phyloP scores from a whole-genome alignment of 495 filamentous ascomycete species.

The Aspergillus steynii region DNA sequence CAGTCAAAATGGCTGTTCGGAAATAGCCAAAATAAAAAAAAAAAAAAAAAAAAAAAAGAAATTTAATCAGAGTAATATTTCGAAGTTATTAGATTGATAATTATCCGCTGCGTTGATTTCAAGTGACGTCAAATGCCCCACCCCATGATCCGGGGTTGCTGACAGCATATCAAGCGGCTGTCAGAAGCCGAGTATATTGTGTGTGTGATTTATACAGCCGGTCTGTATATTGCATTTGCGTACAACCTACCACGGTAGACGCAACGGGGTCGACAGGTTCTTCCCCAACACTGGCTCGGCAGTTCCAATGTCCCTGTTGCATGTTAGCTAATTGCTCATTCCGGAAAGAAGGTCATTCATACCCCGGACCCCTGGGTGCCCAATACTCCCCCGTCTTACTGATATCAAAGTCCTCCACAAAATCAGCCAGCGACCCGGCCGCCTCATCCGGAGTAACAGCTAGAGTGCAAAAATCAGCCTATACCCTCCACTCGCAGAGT shows the following conservation, averaged over 20 bases:
- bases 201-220: background rate
- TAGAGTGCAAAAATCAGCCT: conserved; percentile 18
- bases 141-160: background rate
- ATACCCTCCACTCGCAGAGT: background rate
- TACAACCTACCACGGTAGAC: conserved; percentile 62
- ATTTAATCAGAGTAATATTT: background rate
- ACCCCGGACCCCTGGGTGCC: conserved; percentile 67
- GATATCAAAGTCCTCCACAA: conserved; percentile 62
- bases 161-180: background rate
- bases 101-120: background rate
- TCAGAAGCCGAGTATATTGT: background rate
- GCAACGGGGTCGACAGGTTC: conserved; percentile 60
- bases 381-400: conserved; percentile 68
- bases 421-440: conserved; percentile 61
- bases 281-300: conserved; percentile 64
- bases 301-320: conserved; percentile 65
- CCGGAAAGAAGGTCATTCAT: conserved; percentile 26
- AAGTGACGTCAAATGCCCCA: background rate
- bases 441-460: conserved; percentile 69
- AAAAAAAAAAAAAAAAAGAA: background rate
- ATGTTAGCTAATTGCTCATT: conserved; percentile 10
- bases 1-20: background rate
- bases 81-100: background rate
- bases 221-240: too few species aligned
- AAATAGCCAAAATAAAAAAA: background rate